These are phyloP conservation scores for Chlamydomonas urium DNA, from an alignment of 139 green algal species.

Conservation along the genomic window DNA sequence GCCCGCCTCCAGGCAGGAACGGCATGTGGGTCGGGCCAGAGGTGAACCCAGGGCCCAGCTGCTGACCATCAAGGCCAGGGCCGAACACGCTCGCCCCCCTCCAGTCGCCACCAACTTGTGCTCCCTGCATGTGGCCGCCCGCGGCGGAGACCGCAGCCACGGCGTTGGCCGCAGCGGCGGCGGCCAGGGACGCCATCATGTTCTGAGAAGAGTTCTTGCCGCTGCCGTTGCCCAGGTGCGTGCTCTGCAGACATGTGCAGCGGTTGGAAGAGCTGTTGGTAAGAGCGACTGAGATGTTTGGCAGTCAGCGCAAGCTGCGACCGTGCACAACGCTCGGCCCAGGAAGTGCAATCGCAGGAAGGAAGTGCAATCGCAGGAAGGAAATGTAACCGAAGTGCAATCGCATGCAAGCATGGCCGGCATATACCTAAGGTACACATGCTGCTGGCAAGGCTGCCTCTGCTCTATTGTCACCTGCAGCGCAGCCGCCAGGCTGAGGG, in stretches of 20 bases:
- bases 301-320: no score
- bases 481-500: neutral
- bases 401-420: neutral
- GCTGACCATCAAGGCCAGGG: no score
- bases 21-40: no score
- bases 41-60: no score
- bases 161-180: no score
- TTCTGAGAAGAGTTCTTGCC: neutral
- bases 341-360: slow-evolving; percentile 4
- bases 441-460: neutral
- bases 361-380: neutral
- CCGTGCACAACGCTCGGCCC: no score
- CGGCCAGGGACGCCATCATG: neutral
- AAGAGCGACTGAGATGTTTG: no score
- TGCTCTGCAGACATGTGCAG: neutral
- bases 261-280: neutral
- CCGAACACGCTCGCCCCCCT: no score
- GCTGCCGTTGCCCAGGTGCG: neutral
- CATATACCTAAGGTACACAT: neutral
- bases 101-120: no score
- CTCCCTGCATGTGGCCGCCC: no score
- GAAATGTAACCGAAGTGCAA: neutral
- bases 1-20: no score
- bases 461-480: neutral
- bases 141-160: no score